Percentiles rank a stretch among this genome's conserved stretches.
phyloP scores from a whole-genome alignment of 139 green algal species.

The Chlamydomonas applanata region DNA sequence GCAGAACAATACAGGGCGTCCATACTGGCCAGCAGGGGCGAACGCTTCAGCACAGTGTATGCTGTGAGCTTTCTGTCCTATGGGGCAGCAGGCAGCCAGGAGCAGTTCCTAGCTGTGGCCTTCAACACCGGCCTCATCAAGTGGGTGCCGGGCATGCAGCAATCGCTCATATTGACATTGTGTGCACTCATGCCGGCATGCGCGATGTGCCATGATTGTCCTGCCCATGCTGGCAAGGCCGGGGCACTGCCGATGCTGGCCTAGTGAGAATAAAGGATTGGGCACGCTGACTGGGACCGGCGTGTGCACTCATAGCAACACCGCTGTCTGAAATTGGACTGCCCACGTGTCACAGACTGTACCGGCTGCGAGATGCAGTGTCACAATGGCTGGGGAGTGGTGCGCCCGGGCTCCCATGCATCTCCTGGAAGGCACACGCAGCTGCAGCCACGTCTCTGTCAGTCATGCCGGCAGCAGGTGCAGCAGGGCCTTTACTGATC shows the following conservation, averaged over 20 bases:
- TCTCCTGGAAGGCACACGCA: neutral
- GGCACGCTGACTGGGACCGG: too few relatives aligned
- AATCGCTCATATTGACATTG: too few relatives aligned
- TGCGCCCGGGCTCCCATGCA: neutral
- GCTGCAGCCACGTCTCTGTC: neutral
- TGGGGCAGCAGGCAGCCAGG: neutral
- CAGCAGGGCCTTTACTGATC: neutral
- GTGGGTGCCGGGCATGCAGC: neutral
- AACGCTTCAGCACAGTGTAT: conserved; percentile 7
- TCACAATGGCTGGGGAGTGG: neutral
- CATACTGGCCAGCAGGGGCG: neutral
- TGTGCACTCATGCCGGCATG: too few relatives aligned
- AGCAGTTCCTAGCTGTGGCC: neutral
- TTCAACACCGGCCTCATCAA: conserved; percentile 1
- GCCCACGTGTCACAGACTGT: neutral
- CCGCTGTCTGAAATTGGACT: too few relatives aligned
- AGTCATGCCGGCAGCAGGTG: neutral
- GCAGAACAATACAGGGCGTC: too few relatives aligned
- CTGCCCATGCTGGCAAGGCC: too few relatives aligned
- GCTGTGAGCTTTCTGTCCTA: neutral
- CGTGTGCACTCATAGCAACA: too few relatives aligned
- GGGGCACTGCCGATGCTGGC: too few relatives aligned
- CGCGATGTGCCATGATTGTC: too few relatives aligned
- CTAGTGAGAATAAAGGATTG: too few relatives aligned
- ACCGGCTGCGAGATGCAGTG: neutral